Evolutionary conservation across 371 early-diverging fungal genomes (phyloP), one percentile per base, ranked within the genome.

Genomic region (Quaeritorhiza haematococci): DNA sequence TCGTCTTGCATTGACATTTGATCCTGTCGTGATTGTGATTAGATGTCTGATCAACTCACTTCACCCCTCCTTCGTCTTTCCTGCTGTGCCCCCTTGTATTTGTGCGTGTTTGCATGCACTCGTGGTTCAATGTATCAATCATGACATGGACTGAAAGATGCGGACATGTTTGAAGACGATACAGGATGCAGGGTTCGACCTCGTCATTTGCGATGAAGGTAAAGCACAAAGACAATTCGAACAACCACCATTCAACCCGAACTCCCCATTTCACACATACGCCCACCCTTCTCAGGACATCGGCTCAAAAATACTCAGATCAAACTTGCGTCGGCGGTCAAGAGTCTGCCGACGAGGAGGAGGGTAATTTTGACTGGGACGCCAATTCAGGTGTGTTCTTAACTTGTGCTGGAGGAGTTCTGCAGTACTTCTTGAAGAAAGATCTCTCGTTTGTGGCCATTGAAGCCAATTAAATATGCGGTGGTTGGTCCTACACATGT

Each of bases 341-440:
- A 65, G 10, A 53, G 66, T 1, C 43, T 85, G 7, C 53, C 67
- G 3, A 71, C 82, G 0, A 59, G 47, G 28, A 53, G 67, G 28
- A 58, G 85, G 23, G 68, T 85, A 43, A 78, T 85, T 59, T 54
- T 88, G 8, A 73, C 80, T 7, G 89, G 89, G 3, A 87, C 89
- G 5, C 89, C 87, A 5, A 76, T 88, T 10, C 87, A 86, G 69
- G 65, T 67, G 38, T 2, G 19, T 24, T 5, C n/a, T 43, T 3
- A 3, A 19, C n/a, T n/a, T n/a, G n/a, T n/a, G n/a, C n/a, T n/a
- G n/a, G n/a, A n/a, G n/a, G n/a, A n/a, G n/a, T n/a, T n/a, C n/a
- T n/a, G n/a, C n/a, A n/a, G n/a, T n/a, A n/a, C n/a, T n/a, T n/a
- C n/a, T n/a, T n/a, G n/a, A n/a, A n/a, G n/a, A n/a, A n/a, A n/a